Conservation (phyloP, 2,329 filamentous ascomycete species). For the Colletotrichum gigasporum region DNA sequence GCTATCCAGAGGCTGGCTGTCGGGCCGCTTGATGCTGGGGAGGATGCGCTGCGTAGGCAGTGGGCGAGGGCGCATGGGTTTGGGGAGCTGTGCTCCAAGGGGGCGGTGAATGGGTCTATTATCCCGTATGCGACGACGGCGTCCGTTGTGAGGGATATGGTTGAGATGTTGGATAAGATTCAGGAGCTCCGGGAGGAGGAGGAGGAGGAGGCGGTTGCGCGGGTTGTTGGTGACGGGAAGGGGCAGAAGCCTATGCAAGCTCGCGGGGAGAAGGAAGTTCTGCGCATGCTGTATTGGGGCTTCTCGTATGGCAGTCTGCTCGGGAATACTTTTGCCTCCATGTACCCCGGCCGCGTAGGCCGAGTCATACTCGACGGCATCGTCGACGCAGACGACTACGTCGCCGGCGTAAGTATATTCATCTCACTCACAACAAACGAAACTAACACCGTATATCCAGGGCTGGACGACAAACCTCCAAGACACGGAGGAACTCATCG, state of each 20-base stretch:
- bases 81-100: slow-evolving; percentile 40
- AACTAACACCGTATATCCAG: slow-evolving; percentile 32
- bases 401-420: slow-evolving; percentile 37
- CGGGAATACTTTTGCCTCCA: slow-evolving; percentile 46
- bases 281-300: slow-evolving; percentile 56
- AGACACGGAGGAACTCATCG: slow-evolving; percentile 47
- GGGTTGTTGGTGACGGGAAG: background rate
- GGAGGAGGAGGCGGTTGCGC: slow-evolving; percentile 7
- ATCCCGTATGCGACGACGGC: slow-evolving; percentile 46
- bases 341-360: slow-evolving; percentile 48
- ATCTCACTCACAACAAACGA: no score
- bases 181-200: slow-evolving; percentile 42
- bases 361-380: slow-evolving; percentile 53
- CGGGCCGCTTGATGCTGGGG: slow-evolving; percentile 36
- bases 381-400: slow-evolving; percentile 48
- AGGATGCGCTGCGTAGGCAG: slow-evolving; percentile 10
- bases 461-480: slow-evolving; percentile 46
- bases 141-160: slow-evolving; percentile 53
- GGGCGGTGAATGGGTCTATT: slow-evolving; percentile 38
- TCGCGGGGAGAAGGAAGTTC: slow-evolving; percentile 5
- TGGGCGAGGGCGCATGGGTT: slow-evolving; percentile 33
- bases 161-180: slow-evolving; percentile 53
- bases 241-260: background rate
- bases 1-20: slow-evolving; percentile 43
- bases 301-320: slow-evolving; percentile 55